Evolutionary conservation across 2,329 filamentous ascomycete species (phyloP).

Genomic region (Aspergillus oerlinghausenensis): DNA sequence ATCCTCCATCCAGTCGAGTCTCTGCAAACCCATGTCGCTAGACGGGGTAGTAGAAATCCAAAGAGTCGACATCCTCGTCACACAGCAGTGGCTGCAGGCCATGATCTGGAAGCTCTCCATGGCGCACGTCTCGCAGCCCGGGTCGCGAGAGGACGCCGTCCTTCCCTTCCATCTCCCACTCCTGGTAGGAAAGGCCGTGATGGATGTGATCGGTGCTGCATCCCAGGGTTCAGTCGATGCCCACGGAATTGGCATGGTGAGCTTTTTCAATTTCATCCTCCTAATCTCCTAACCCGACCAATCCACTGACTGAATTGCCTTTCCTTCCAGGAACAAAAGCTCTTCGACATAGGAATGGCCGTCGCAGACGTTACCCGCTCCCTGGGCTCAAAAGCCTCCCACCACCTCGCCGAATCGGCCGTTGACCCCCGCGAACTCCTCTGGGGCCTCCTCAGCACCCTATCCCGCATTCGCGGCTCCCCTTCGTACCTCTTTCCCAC

Average conservation of each 20-base stretch:
- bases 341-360: slow-evolving; percentile 32
- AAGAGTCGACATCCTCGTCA: slow-evolving; percentile 64
- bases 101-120: slow-evolving; percentile 71
- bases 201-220: slow-evolving; percentile 67
- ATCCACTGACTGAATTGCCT: neutral
- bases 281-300: neutral
- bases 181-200: slow-evolving; percentile 59
- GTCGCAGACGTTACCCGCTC: slow-evolving; percentile 32
- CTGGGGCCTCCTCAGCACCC: slow-evolving; percentile 36
- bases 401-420: slow-evolving; percentile 26
- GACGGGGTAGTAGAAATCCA: slow-evolving; percentile 59
- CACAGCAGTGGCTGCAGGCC: slow-evolving; percentile 66
- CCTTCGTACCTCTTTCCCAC: slow-evolving; percentile 34
- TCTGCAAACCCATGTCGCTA: slow-evolving; percentile 52
- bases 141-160: slow-evolving; percentile 51
- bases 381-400: slow-evolving; percentile 23
- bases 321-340: slow-evolving; percentile 32
- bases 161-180: slow-evolving; percentile 63
- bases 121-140: slow-evolving; percentile 59
- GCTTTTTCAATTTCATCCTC: slow-evolving; percentile 25
- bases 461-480: slow-evolving; percentile 36
- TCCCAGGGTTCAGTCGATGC: slow-evolving; percentile 71
- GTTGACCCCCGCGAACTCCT: slow-evolving; percentile 33
- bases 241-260: slow-evolving; percentile 68
- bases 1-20: slow-evolving; percentile 48